Evolutionary conservation across 352 stramenopile genomes (phyloP).

Genomic region (Globisporangium paroecandrum): DNA sequence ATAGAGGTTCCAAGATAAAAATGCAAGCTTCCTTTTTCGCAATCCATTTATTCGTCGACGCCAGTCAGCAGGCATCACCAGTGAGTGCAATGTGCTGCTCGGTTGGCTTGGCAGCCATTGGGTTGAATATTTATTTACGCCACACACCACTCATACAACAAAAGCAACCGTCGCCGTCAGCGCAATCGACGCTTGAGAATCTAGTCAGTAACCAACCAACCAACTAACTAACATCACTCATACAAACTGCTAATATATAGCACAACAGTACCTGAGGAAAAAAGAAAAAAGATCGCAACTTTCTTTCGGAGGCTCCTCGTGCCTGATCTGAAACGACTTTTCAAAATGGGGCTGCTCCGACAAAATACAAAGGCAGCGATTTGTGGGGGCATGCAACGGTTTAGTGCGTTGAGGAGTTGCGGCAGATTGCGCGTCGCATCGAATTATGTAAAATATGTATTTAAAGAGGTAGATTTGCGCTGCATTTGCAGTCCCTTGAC

Average conservation of each 20-base stretch:
- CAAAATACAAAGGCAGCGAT: not conserved
- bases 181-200: not conserved
- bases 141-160: not conserved
- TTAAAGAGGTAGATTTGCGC: not conserved
- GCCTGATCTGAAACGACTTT: constrained; percentile 14
- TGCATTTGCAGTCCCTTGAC: too few species aligned
- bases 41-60: not conserved
- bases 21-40: not conserved
- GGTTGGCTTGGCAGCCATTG: not conserved
- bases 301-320: not conserved
- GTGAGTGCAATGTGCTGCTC: too few species aligned
- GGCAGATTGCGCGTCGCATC: not conserved
- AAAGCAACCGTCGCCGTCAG: not conserved
- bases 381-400: not conserved
- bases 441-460: not conserved
- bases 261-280: not conserved
- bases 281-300: constrained; percentile 7
- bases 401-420: not conserved
- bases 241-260: too few species aligned
- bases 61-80: too few species aligned
- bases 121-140: not conserved
- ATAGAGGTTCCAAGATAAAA: not conserved
- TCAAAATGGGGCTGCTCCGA: constrained; percentile 1
- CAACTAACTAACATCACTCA: not conserved
- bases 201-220: not conserved